Conservation (phyloP, 805 yeast species). For the Candida caryicola region DNA sequence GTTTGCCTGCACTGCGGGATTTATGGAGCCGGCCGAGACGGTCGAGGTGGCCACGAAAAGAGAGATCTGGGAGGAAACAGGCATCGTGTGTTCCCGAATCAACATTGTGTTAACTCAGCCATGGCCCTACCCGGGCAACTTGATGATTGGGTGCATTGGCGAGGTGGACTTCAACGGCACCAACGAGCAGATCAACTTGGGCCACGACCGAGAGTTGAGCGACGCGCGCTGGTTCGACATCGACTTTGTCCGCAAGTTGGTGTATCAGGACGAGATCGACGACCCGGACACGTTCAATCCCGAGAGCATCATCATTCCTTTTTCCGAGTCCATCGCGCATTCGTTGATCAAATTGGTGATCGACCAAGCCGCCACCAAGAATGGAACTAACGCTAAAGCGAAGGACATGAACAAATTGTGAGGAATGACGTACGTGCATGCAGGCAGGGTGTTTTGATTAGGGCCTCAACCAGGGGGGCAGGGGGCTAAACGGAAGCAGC, state of each 20-base stretch:
- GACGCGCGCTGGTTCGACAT: slow-evolving; percentile 86
- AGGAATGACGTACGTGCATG: no score
- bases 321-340: slow-evolving; percentile 43
- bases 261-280: slow-evolving; percentile 16
- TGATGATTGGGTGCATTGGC: slow-evolving; percentile 92
- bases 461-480: no score
- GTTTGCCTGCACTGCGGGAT: slow-evolving; percentile 91
- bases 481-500: no score
- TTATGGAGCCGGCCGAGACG: slow-evolving; percentile 92
- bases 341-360: slow-evolving; percentile 42
- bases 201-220: slow-evolving; percentile 79
- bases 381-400: background rate
- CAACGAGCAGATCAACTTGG: slow-evolving; percentile 64
- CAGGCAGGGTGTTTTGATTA: no score
- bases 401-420: background rate
- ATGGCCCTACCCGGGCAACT: slow-evolving; percentile 94
- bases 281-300: slow-evolving; percentile 26
- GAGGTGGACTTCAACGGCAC: slow-evolving; percentile 66
- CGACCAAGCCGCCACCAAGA: slow-evolving; percentile 20
- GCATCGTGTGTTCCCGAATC: slow-evolving; percentile 61
- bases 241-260: slow-evolving; percentile 45
- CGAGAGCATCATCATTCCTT: slow-evolving; percentile 42
- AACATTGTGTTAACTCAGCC: slow-evolving; percentile 77
- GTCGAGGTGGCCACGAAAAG: slow-evolving; percentile 84
- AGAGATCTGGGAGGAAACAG: slow-evolving; percentile 96